Percentiles rank a stretch among this genome's conserved stretches.
Evolutionary conservation across 768 basidiomycete genomes (phyloP).

Genomic region (Pleurotus sapidus): DNA sequence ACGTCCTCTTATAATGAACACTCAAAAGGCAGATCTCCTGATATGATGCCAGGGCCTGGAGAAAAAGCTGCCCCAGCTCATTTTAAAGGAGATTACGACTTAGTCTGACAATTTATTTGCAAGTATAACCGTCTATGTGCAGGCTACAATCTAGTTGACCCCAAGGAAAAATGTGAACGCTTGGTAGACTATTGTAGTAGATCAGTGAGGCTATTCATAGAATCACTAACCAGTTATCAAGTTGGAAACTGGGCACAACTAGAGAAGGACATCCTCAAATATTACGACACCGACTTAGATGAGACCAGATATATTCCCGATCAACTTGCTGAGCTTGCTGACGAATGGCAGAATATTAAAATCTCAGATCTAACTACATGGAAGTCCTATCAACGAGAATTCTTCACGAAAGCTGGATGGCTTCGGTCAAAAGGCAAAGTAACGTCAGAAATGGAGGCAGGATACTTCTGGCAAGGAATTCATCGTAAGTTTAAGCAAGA

Average conservation of each 20-base stretch:
- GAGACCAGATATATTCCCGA: background rate
- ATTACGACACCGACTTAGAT: background rate
- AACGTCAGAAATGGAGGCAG: too few relatives aligned
- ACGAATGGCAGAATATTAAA: background rate
- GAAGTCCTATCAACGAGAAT: constrained; percentile 8
- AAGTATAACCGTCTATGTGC: background rate
- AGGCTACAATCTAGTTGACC: background rate
- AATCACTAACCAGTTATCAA: background rate
- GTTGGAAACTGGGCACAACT: background rate
- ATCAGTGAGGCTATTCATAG: background rate
- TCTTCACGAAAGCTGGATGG: background rate
- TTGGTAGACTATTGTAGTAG: background rate
- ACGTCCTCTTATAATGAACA: too few relatives aligned
- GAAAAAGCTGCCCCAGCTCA: background rate
- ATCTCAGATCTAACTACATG: constrained; percentile 4
- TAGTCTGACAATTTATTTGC: background rate
- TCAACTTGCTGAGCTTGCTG: background rate
- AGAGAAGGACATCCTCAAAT: background rate
- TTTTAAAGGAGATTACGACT: background rate
- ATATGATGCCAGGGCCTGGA: constrained; percentile 2
- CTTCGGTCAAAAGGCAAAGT: too few relatives aligned
- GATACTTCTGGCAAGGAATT: too few relatives aligned
- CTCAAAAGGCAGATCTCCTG: background rate
- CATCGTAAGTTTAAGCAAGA: background rate
- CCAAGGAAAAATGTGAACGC: background rate